Percentiles rank a stretch among this genome's conserved stretches.
Conservation (phyloP, 1,284 basidiomycete species). For the Trametes versicolor region DNA sequence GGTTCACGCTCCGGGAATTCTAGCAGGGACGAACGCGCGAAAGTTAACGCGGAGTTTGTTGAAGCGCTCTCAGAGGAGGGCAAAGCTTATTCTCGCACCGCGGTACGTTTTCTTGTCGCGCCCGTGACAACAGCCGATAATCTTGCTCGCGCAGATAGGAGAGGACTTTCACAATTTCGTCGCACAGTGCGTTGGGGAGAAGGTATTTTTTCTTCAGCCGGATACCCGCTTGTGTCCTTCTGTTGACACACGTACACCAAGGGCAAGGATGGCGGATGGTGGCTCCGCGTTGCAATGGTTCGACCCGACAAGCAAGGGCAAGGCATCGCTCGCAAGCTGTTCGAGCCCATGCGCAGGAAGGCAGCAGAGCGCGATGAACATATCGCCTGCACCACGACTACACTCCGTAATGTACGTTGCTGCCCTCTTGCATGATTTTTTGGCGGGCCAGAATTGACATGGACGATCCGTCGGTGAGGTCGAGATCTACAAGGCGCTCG, state of each 20-base stretch:
- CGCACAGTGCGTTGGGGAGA: slow-evolving; percentile 2
- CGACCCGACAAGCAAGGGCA: slow-evolving; percentile 28
- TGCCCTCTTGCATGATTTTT: background rate
- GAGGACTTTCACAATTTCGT: slow-evolving; percentile 7
- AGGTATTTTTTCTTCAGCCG: background rate
- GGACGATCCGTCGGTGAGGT: slow-evolving; percentile 22
- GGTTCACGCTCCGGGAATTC: background rate
- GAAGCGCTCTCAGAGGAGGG: slow-evolving; percentile 11
- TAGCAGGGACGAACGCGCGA: slow-evolving; percentile 17
- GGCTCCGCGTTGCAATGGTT: slow-evolving; percentile 36
- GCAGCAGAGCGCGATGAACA: slow-evolving; percentile 21
- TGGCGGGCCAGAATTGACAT: no score
- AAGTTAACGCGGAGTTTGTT: slow-evolving; percentile 3
- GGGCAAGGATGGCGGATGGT: slow-evolving; percentile 36
- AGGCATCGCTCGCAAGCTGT: slow-evolving; percentile 33
- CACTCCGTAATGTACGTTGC: slow-evolving; percentile 7
- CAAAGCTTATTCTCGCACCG: background rate
- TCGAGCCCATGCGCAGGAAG: slow-evolving; percentile 26
- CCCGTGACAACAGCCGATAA: background rate
- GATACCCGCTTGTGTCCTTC: background rate
- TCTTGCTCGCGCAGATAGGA: background rate
- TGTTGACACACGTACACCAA: background rate
- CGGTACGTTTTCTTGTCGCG: background rate
- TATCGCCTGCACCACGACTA: slow-evolving; percentile 27
- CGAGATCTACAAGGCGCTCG: slow-evolving; percentile 33